Evolutionary conservation across 1,284 basidiomycete species (phyloP).

Genomic region (Golubevia sp.): DNA sequence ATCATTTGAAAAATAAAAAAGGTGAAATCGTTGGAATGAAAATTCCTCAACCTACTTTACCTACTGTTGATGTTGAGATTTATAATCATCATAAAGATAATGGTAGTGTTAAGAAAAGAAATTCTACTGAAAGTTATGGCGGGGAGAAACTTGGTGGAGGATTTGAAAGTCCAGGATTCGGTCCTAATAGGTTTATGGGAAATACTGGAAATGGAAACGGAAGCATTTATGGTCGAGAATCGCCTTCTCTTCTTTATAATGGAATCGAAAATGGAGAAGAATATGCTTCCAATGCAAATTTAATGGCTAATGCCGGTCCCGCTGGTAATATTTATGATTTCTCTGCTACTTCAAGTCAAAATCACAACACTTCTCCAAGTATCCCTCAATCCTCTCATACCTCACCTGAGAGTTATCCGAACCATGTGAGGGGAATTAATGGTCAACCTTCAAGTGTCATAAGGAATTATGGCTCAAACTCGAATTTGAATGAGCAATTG

Average conservation of each 20-base stretch:
- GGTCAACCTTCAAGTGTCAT: too few species aligned
- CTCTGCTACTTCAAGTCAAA: background rate
- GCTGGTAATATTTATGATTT: slow-evolving; percentile 15
- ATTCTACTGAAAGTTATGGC: slow-evolving; percentile 10
- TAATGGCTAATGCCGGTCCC: slow-evolving; percentile 32
- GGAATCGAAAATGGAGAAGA: slow-evolving; percentile 14
- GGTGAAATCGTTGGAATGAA: slow-evolving; percentile 39
- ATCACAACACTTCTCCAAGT: slow-evolving; percentile 1
- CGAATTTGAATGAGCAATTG: background rate
- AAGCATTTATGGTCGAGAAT: slow-evolving; percentile 10
- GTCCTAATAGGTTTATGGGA: background rate
- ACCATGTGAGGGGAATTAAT: slow-evolving; percentile 14
- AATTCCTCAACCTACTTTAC: slow-evolving; percentile 48
- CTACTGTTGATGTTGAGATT: slow-evolving; percentile 44
- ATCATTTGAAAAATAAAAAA: slow-evolving; percentile 54
- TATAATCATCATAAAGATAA: slow-evolving; percentile 28
- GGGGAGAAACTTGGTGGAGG: slow-evolving; percentile 13
- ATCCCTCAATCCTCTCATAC: slow-evolving; percentile 10
- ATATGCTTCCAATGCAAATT: slow-evolving; percentile 32
- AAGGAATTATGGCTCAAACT: too few species aligned
- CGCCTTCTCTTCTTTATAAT: slow-evolving; percentile 4
- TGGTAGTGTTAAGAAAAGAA: background rate
- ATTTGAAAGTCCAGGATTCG: slow-evolving; percentile 27
- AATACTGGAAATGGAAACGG: background rate
- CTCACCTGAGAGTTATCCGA: slow-evolving; percentile 13